Percentiles rank a stretch among this genome's conserved stretches.
phyloP scores from a whole-genome alignment of 352 stramenopile species.

The Phytophthora uliginosa region DNA sequence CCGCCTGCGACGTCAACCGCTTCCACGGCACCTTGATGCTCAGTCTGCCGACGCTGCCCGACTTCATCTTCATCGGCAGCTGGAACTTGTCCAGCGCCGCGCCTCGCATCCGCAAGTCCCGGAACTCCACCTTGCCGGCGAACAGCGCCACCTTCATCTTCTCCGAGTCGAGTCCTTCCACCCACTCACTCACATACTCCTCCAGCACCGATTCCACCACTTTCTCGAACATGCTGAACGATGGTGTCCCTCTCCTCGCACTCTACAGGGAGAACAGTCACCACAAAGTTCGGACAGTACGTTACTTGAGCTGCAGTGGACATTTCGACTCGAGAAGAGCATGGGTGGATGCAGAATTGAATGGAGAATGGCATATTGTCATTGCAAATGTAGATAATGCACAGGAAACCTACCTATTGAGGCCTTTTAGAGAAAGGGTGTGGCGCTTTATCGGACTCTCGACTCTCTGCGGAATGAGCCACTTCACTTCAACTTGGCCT shows the following conservation, averaged over 20 bases:
- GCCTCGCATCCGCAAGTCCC: constrained; percentile 77
- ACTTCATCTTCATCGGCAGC: constrained; percentile 81
- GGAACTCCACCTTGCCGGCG: constrained; percentile 85
- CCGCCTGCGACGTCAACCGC: constrained; percentile 76
- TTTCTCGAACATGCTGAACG: constrained; percentile 93
- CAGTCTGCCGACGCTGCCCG: constrained; percentile 70
- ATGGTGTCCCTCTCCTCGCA: constrained; percentile 20
- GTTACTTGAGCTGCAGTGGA: constrained; percentile 17
- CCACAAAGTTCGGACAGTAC: constrained; percentile 5
- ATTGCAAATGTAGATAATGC: not conserved
- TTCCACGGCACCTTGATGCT: constrained; percentile 91
- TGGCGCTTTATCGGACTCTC: constrained; percentile 16
- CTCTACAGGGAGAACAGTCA: not conserved
- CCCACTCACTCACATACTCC: constrained; percentile 90
- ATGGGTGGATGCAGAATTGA: constrained; percentile 5
- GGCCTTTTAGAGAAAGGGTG: not conserved
- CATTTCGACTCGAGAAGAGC: constrained; percentile 1
- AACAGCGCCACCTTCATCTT: constrained; percentile 92
- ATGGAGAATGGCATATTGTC: not conserved
- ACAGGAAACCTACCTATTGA: constrained; percentile 4
- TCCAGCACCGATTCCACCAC: constrained; percentile 87
- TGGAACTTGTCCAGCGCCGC: constrained; percentile 83
- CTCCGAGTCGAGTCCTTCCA: constrained; percentile 86
- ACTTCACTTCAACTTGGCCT: constrained; percentile 39
- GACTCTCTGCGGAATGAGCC: constrained; percentile 29